Evolutionary conservation across 352 stramenopile species (phyloP), one percentile per base, ranked within the genome.

Genomic region (Phytopythium helicoides): DNA sequence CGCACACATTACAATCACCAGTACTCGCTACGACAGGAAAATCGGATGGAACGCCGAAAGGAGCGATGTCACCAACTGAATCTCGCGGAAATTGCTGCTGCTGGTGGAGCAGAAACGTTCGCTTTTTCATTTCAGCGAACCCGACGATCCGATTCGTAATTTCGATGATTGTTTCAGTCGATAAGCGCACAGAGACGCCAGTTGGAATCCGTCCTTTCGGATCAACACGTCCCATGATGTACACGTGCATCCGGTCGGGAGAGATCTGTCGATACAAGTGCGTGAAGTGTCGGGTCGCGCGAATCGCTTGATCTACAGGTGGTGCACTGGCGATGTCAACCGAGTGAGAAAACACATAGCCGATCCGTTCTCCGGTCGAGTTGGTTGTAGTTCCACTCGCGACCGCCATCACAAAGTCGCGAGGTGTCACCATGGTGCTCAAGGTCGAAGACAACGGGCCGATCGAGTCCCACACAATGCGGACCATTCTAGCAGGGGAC

Each of bases 401-500:
- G 48, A 84, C 67, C 36, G 81, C 60, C 52, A 71, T 77, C 8
- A 84, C 68, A 38, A 78, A 69, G 63, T 87, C 76, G 19, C 72
- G 70, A 7, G 42, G 42, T 12, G 42, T 48, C 18, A 35, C 19
- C 5, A 31, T 23, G 6, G 4, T 12, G 41, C 34, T 47, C 3
- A 47, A 1, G 21, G 25, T 1, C n/a, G n/a, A n/a, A 8, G 22
- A 12, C 19, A 22, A 12, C 41, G 41, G 34, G 8, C 41, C 41
- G 41, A 34, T 21, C 21, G 41, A 11, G 9, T 12, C 26, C 42
- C 42, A 48, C 25, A 11, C 3, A 25, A 48, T n/a, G n/a, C n/a
- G n/a, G n/a, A n/a, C n/a, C n/a, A n/a, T n/a, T n/a, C n/a, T n/a
- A n/a, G n/a, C n/a, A 6, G 5, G 25, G 4, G 22, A 19, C 26